Conservation (phyloP, 2,329 filamentous ascomycete species). For the Colletotrichum chlorophyti region DNA sequence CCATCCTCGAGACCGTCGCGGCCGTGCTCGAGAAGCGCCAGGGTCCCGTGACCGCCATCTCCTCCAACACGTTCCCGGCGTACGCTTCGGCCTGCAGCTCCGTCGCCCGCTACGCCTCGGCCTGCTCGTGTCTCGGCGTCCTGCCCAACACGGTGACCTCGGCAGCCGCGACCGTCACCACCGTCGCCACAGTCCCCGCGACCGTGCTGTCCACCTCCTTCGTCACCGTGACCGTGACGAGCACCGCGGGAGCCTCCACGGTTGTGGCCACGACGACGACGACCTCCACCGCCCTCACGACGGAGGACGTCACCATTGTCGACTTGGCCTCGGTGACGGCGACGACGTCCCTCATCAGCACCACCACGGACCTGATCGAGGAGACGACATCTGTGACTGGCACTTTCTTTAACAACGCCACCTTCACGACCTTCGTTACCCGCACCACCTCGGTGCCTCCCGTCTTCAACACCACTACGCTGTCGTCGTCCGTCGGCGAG, state of each 20-base stretch:
- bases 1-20: conserved; percentile 17
- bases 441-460: conserved; percentile 7
- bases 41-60: not conserved
- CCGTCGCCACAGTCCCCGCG: conserved; percentile 23
- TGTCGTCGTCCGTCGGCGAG: not conserved
- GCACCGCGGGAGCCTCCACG: conserved; percentile 3
- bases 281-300: conserved; percentile 6
- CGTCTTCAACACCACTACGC: not conserved
- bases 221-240: conserved; percentile 25
- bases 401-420: conserved; percentile 21
- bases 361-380: conserved; percentile 20
- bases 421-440: conserved; percentile 26
- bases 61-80: conserved; percentile 23
- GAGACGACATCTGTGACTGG: conserved; percentile 19
- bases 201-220: conserved; percentile 21
- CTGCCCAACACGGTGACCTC: conserved; percentile 30
- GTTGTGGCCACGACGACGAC: too few relatives aligned
- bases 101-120: conserved; percentile 32
- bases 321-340: conserved; percentile 10
- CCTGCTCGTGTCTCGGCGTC: conserved; percentile 35
- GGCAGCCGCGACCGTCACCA: conserved; percentile 11
- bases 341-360: conserved; percentile 16
- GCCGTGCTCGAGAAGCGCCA: conserved; percentile 18
- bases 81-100: conserved; percentile 34
- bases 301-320: not conserved